Base-by-base conservation (phyloP, 2,329 filamentous ascomycete species). In the Aspergillus oerlinghausenensis region DNA sequence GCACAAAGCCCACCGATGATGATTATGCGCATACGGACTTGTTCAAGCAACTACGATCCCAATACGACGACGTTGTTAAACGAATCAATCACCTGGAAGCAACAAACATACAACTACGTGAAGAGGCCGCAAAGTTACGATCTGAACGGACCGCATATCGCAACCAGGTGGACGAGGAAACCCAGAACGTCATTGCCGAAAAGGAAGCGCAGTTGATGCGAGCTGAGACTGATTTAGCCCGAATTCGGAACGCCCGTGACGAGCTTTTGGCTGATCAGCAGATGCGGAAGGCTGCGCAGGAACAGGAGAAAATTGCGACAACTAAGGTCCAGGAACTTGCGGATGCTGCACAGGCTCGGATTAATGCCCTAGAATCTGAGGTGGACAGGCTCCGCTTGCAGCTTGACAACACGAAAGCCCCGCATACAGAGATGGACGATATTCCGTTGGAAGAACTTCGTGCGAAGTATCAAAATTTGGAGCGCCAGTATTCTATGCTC, bases 1-100 rank as follows among this genome's bases (percentile, higher is more conserved):
- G 89, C 50, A 86, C 90, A 14, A 87, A 84, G 55, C 79, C 92
- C 48, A 88, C 89, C 0, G 94, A 99, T 67, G 94, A 99, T 60
- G 94, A 99, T 66, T 97, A 95, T 70, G 87, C 92, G 43, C 87
- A 91, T 56, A 96, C 92, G 4, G 92, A 97, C 66, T 82, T 96
- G 3, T 99, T 96, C 82, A 97, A 96, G 75, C 86, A 89, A 60
- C 83, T 97, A 68, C 95, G 92, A 75, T 84, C 83, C 25, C 91
- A 97, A 67, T 90, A 95, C 66, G 94, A 97, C 68, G 93, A 97
- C 65, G 84, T 96, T 8, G 91, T 97, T 64, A 93, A 90, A 72
- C 87, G 91, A 40, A 87, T 96, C 67, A 99, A 99, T 72, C 87
- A 93, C 65, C 77, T 97, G 14, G 93, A 97, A 73, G 91, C 91